Base-by-base conservation (phyloP, 2,329 filamentous ascomycete genomes). In the Colletotrichum orchidophilum region DNA sequence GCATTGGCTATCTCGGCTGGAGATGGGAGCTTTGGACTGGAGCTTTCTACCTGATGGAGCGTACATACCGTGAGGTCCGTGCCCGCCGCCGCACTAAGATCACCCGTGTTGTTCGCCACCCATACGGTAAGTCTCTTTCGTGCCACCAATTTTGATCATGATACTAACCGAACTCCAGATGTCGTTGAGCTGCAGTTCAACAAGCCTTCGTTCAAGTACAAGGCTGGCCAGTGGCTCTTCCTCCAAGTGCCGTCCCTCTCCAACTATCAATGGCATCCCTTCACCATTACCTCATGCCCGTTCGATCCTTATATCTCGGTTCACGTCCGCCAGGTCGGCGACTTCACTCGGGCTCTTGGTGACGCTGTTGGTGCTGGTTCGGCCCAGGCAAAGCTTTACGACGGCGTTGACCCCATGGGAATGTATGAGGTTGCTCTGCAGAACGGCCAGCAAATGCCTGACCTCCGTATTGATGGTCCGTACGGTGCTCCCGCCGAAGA, bases 361-460 rank as follows among this genome's bases (percentile, higher is more conserved):
- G 94, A 98, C 77, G 94, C 96, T 11, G 90, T 98, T n/a, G 96
- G 96, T 80, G 96, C 96, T 33, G 96, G 96, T 76, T 85, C 89
- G 5, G 92, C 95, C 1, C 96, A 98, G 81, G 88, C 93, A 62
- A 96, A 97, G 83, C 90, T 98, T 54, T 96, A 97, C 80, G 94
- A 97, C 64, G 92, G 91, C 62, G 91, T 98, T 33, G 96, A 98
- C 77, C 95, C 94, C 0, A 93, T 94, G 85, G 96, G 95, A 62
- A 97, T 98, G 94, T 99, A 98, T 87, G 96, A 99, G 81, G 94
- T 99, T 33, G 96, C 96, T 18, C 90, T 98, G 5, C 91, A 96
- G 80, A 96, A 97, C 78, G 96, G 96, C 31, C 94, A 98, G 80
- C 89, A 93, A 78, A 98, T 98, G 95, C 96, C 96, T 4, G 84